Percentiles rank a stretch among this genome's conserved stretches.
Conservation (phyloP, 169 alveolate species). For the Plasmodium sp. region DNA sequence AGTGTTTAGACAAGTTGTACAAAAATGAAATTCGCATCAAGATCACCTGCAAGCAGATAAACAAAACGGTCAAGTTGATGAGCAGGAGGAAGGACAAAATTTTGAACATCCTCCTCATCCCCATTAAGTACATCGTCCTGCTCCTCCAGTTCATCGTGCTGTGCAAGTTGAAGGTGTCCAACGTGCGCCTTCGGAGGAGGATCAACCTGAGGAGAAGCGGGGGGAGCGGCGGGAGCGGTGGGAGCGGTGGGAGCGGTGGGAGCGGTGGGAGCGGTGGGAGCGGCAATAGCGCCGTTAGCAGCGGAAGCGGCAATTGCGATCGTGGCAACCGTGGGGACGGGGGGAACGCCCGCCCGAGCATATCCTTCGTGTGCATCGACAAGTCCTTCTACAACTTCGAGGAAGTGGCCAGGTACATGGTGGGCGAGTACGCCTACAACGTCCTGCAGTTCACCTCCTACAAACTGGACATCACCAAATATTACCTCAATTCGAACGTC, state of each 20-base stretch:
- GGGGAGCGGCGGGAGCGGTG: background rate
- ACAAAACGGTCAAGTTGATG: slow-evolving; percentile 21
- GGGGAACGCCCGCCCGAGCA: background rate
- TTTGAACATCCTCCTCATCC: slow-evolving; percentile 9
- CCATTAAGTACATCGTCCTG: slow-evolving; percentile 19
- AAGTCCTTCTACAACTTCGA: slow-evolving; percentile 63
- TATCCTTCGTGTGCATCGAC: slow-evolving; percentile 61
- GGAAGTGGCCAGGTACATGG: slow-evolving; percentile 71
- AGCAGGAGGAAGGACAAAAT: slow-evolving; percentile 44
- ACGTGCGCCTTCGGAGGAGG: slow-evolving; percentile 10
- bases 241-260: too few species aligned
- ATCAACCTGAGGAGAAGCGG: background rate
- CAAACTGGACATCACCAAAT: slow-evolving; percentile 64
- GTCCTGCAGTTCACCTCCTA: slow-evolving; percentile 57
- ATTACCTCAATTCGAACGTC: slow-evolving; percentile 54
- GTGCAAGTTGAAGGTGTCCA: slow-evolving; percentile 26
- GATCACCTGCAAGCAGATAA: slow-evolving; percentile 23
- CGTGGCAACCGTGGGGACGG: background rate
- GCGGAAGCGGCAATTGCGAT: background rate
- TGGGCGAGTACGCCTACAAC: slow-evolving; percentile 72
- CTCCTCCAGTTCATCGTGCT: slow-evolving; percentile 35
- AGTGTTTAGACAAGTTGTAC: slow-evolving; percentile 23
- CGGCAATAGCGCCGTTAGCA: background rate
- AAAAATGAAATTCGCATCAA: slow-evolving; percentile 41
- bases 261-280: background rate